Evolutionary conservation across 805 yeast genomes (phyloP), one percentile per base, ranked within the genome.

Genomic region (Candida berthetii): DNA sequence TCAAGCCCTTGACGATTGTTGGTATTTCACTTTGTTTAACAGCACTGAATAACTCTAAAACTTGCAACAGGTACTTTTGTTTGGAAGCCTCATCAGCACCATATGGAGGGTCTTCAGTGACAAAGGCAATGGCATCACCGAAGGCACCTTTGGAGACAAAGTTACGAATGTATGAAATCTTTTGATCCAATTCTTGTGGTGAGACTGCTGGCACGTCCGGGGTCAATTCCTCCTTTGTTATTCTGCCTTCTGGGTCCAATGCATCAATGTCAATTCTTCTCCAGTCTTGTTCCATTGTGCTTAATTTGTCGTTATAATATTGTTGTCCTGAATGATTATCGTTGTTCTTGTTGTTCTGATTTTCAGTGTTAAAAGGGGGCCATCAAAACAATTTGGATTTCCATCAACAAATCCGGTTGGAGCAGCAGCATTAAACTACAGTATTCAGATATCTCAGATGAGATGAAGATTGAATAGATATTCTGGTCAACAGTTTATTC

Each of bases 261-360:
- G 88, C 85, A 63, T 93, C 98, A 41, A 93, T 81, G 61, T 93
- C 96, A 53, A 91, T 87, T 74, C 93, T 80, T 76, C 99, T 84
- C 95, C 95, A 85, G 58, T 83, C 89, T 46, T 76, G 25, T 22
- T 22, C 25, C 25, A 22, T 22, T 22, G 25, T 22, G 25, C 8
- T 7, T 22, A 22, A 7, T 22, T 22, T 22, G n/a, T n/a, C n/a
- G n/a, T n/a, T n/a, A n/a, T n/a, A n/a, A n/a, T n/a, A n/a, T n/a
- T n/a, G n/a, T n/a, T n/a, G n/a, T n/a, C n/a, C n/a, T n/a, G n/a
- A n/a, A n/a, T n/a, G n/a, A n/a, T n/a, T n/a, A n/a, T n/a, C n/a
- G n/a, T n/a, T n/a, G n/a, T n/a, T n/a, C n/a, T n/a, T n/a, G n/a
- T n/a, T n/a, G n/a, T n/a, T n/a, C n/a, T n/a, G n/a, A n/a, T n/a